Evolutionary conservation across 345 rosid species (phyloP).

Genomic region (Eucalyptus curtisii): DNA sequence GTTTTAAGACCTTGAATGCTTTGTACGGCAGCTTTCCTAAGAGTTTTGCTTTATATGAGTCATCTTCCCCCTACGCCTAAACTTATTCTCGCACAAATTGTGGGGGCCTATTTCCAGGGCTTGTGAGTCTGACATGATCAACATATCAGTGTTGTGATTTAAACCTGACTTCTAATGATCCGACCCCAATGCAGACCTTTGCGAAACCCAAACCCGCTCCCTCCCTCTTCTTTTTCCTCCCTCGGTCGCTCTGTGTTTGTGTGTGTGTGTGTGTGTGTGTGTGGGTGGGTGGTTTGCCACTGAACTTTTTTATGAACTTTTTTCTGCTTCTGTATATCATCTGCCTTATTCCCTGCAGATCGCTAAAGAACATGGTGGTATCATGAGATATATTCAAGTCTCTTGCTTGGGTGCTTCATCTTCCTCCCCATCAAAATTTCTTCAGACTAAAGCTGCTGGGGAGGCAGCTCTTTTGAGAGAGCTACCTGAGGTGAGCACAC

Average conservation of each 20-base stretch:
- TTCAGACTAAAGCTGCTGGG: constrained; percentile 83
- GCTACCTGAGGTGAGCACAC: constrained; percentile 56
- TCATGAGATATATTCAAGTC: constrained; percentile 90
- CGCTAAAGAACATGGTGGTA: constrained; percentile 96
- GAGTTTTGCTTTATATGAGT: not conserved
- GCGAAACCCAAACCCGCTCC: not conserved
- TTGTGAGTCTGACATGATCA: not conserved
- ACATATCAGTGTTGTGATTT: not conserved
- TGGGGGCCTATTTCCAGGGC: not conserved
- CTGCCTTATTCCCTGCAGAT: constrained; percentile 36
- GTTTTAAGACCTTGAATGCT: not conserved
- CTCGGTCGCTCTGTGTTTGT: not conserved
- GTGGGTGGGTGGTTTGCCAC: not conserved
- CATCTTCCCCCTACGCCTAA: not conserved
- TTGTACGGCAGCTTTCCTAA: not conserved
- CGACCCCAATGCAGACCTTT: not conserved
- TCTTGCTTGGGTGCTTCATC: constrained; percentile 86
- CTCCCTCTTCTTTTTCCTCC: not conserved
- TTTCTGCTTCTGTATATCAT: not conserved
- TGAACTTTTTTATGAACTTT: not conserved
- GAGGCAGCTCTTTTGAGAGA: constrained; percentile 82
- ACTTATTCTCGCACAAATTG: not conserved
- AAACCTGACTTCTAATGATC: not conserved
- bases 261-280: not conserved
- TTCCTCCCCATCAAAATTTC: constrained; percentile 74